Evolutionary conservation across 495 filamentous ascomycete genomes (phyloP).

Genomic region (Penicillium arizonense): DNA sequence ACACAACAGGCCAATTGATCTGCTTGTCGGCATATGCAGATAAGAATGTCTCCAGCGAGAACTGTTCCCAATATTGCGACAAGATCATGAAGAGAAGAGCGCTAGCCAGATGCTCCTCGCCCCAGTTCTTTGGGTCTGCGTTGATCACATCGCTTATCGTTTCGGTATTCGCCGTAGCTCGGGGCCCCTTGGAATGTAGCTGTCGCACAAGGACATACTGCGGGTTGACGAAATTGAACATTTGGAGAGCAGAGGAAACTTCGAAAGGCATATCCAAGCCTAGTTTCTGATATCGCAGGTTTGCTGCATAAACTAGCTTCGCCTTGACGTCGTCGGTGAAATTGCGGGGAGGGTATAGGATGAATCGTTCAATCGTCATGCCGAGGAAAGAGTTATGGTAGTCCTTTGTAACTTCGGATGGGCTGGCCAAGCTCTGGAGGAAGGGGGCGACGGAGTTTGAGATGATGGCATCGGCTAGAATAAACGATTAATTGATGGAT

Average conservation of each 20-base stretch:
- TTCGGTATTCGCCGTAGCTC: conserved; percentile 52
- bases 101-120: conserved; percentile 77
- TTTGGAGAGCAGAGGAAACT: conserved; percentile 69
- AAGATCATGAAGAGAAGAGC: conserved; percentile 81
- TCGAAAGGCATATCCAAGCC: conserved; percentile 64
- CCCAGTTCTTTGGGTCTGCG: conserved; percentile 63
- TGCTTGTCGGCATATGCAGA: conserved; percentile 55
- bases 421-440: conserved; percentile 63
- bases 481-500: conserved; percentile 23
- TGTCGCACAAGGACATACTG: conserved; percentile 68
- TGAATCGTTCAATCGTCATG: conserved; percentile 75
- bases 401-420: conserved; percentile 60
- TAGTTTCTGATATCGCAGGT: conserved; percentile 63
- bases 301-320: conserved; percentile 64
- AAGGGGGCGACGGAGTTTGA: conserved; percentile 72
- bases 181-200: conserved; percentile 72
- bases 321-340: conserved; percentile 74
- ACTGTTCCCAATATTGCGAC: conserved; percentile 61
- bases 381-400: conserved; percentile 65
- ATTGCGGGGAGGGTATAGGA: conserved; percentile 75
- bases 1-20: conserved; percentile 79
- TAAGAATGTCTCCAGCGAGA: conserved; percentile 73
- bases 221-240: conserved; percentile 66
- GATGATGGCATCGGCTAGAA: conserved; percentile 78
- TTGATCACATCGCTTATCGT: conserved; percentile 61